Evolutionary conservation across 2,329 filamentous ascomycete genomes (phyloP).

Genomic region (Gyromitra esculenta): DNA sequence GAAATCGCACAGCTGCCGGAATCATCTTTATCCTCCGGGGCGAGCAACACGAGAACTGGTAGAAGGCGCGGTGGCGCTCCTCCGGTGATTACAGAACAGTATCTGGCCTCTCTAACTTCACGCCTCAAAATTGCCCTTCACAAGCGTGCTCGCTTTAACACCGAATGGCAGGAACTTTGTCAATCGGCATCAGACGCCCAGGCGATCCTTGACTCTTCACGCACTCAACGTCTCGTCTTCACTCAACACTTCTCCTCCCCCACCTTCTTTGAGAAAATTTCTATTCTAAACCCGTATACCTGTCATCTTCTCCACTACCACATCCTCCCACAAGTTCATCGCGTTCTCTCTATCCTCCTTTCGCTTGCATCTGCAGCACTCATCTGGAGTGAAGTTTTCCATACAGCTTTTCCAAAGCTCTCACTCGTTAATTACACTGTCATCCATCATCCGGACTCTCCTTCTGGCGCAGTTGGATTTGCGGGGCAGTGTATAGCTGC

Average conservation of each 20-base stretch:
- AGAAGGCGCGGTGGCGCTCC: slow-evolving; percentile 61
- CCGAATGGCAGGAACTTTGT: slow-evolving; percentile 85
- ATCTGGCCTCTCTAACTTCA: slow-evolving; percentile 87
- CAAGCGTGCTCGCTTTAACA: slow-evolving; percentile 80
- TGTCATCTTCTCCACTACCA: slow-evolving; percentile 81
- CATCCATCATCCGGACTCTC: slow-evolving; percentile 77
- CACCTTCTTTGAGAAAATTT: slow-evolving; percentile 67
- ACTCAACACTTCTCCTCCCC: slow-evolving; percentile 68
- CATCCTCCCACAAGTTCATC: slow-evolving; percentile 73
- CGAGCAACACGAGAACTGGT: slow-evolving; percentile 1
- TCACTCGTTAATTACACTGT: slow-evolving; percentile 72
- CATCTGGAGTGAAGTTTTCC: slow-evolving; percentile 93
- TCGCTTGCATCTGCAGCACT: slow-evolving; percentile 81
- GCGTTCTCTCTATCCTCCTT: slow-evolving; percentile 73
- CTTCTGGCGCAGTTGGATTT: slow-evolving; percentile 80
- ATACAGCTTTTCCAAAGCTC: slow-evolving; percentile 71
- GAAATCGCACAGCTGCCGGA: slow-evolving; percentile 79
- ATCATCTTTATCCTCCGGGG: slow-evolving; percentile 53
- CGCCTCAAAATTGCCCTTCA: slow-evolving; percentile 84
- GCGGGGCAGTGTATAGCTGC: slow-evolving; percentile 85
- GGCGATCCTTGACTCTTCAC: slow-evolving; percentile 81
- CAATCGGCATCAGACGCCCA: slow-evolving; percentile 78
- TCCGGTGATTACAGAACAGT: slow-evolving; percentile 86
- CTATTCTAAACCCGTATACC: slow-evolving; percentile 79
- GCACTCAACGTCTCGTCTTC: slow-evolving; percentile 80